Base-by-base conservation (phyloP, 441 rosid species). In the Pelargonium fulgidum region DNA sequence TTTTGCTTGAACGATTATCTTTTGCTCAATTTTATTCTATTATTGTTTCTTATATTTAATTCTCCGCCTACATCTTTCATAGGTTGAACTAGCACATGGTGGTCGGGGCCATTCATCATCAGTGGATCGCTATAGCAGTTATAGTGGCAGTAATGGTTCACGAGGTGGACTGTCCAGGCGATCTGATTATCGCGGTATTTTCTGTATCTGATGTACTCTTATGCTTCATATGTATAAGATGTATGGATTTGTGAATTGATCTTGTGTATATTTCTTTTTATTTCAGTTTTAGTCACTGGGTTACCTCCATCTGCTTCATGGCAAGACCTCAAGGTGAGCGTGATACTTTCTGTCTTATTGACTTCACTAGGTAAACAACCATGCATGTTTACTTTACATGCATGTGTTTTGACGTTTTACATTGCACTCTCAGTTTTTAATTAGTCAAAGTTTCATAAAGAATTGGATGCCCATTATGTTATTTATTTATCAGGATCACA, bases 61-160 rank as follows among this genome's bases (percentile, higher is more conserved):
- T 22, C 62, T 70, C 24, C 69, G 56, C 68, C 9, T 16, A 2
- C 11, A 64, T 66, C 58, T 56, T 17, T 3, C 10, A 56, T 75
- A 93, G 98, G 98, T 93, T 77, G 98, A 93, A 80, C 85, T 88
- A 74, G 94, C 98, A 10, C 98, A 86, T 80, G 87, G 98, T 41
- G 89, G 93, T 19, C 85, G 93, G 62, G 85, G 92, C 65, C 85
- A 80, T 73, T 85, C 92, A 14, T 87, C 94, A 0, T 87, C 98
- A 4, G 85, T 84, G 22, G 97, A 89, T 77, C 90, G 87, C 16
- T 70, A 89, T 73, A 81, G 89, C 70, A 87, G 89, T 75, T 84
- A 89, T 64, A 81, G 90, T 68, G 78, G 86, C 36, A 82, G 86
- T 16, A 83, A 89, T 72, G 77, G 84, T 56, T 72, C 87, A 16